Evolutionary conservation across 306 rosid species (phyloP).

Genomic region (Carpinus fangiana): DNA sequence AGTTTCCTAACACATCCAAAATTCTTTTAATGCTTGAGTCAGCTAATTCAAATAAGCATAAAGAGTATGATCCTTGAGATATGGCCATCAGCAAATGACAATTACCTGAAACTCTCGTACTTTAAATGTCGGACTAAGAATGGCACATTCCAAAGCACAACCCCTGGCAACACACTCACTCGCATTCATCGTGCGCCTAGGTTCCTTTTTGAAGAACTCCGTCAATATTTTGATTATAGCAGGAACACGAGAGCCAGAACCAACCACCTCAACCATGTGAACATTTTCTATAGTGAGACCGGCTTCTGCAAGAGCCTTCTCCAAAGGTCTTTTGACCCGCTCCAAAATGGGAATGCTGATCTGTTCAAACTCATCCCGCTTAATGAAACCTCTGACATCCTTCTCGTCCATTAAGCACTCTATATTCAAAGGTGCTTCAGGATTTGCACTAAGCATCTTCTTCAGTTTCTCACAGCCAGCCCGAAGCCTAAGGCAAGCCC

Average conservation of each 20-base stretch:
- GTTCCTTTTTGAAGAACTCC: constrained; percentile 85
- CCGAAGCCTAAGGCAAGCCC: constrained; percentile 81
- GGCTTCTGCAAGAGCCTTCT: constrained; percentile 85
- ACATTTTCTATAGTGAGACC: constrained; percentile 67
- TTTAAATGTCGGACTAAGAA: constrained; percentile 94
- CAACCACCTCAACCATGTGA: constrained; percentile 85
- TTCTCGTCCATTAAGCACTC: constrained; percentile 98
- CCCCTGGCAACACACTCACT: constrained; percentile 96
- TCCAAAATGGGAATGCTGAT: constrained; percentile 80
- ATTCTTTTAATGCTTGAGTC: not conserved
- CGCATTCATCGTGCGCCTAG: constrained; percentile 96
- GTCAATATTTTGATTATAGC: constrained; percentile 80
- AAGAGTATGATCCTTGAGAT: not conserved
- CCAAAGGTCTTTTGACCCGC: constrained; percentile 83
- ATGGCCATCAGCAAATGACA: not conserved
- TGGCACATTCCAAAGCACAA: constrained; percentile 90
- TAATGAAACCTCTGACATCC: constrained; percentile 81
- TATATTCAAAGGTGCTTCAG: constrained; percentile 82
- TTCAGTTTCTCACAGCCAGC: constrained; percentile 91
- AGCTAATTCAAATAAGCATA: not conserved
- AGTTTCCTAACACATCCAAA: not conserved
- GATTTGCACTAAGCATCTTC: constrained; percentile 94
- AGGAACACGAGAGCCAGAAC: constrained; percentile 96
- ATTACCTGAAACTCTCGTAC: constrained; percentile 91
- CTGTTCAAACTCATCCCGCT: constrained; percentile 91